phyloP scores from a whole-genome alignment of 176 grass and related monocot species.

The Oryza glumipatula region DNA sequence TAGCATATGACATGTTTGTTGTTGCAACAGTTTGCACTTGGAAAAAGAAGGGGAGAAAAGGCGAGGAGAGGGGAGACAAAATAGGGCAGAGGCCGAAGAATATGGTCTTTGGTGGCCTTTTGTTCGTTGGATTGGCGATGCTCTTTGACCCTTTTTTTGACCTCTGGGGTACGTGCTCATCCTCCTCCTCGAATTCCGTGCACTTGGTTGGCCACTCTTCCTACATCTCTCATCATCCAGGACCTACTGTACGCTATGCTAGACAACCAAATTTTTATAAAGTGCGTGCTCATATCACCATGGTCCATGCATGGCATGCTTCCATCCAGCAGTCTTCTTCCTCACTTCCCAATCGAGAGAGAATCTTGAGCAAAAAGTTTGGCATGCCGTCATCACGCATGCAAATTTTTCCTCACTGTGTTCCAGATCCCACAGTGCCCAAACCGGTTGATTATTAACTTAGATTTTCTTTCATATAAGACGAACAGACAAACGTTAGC shows the following conservation, averaged over 20 bases:
- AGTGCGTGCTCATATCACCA: conserved; percentile 19
- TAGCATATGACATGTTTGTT: background rate
- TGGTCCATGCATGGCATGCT: background rate
- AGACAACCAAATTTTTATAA: background rate
- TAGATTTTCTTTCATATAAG: too few relatives aligned
- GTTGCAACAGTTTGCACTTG: background rate
- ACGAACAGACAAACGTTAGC: too few relatives aligned
- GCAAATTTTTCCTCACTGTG: background rate
- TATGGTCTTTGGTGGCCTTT: background rate
- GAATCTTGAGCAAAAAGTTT: background rate
- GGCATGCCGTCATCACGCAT: background rate
- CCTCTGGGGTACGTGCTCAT: background rate
- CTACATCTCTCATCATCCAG: background rate
- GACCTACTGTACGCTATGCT: background rate
- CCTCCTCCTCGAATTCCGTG: background rate
- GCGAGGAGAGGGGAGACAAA: background rate
- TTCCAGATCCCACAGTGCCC: too few relatives aligned
- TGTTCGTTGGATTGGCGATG: background rate
- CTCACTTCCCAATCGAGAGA: background rate
- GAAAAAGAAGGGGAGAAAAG: background rate
- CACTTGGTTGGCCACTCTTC: background rate
- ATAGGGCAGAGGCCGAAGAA: conserved; percentile 28
- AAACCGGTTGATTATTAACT: too few relatives aligned
- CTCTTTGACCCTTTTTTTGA: conserved; percentile 9
- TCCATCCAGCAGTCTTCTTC: background rate